Evolutionary conservation across 2,329 filamentous ascomycete species (phyloP).

Genomic region (Neofusicoccum ribis): DNA sequence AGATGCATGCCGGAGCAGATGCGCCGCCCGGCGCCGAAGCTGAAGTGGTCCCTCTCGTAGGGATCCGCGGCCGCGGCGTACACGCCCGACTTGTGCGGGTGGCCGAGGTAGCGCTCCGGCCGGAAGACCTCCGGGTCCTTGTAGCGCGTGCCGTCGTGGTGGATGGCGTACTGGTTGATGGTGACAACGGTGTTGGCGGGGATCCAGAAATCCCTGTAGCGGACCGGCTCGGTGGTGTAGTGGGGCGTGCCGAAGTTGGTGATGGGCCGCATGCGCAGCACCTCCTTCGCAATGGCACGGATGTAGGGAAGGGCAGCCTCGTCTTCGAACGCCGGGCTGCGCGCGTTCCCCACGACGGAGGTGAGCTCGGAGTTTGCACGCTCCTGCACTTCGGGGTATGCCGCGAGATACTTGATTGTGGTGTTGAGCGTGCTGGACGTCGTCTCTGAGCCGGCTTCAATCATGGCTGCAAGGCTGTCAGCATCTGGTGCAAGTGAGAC

Average conservation of each 20-base stretch:
- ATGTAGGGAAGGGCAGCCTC: conserved; percentile 29
- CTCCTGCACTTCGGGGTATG: conserved; percentile 27
- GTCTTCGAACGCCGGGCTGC: conserved; percentile 33
- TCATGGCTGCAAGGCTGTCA: conserved; percentile 22
- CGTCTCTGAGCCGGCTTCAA: conserved; percentile 35
- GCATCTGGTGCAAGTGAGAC: too few relatives aligned
- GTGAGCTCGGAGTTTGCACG: conserved; percentile 31
- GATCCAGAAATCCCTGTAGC: conserved; percentile 36
- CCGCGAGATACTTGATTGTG: conserved; percentile 30
- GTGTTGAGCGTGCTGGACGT: conserved; percentile 27
- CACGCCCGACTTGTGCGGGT: conserved; percentile 24
- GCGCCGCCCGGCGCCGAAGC: conserved; percentile 31
- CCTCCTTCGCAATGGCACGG: conserved; percentile 31
- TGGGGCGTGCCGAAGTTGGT: conserved; percentile 31
- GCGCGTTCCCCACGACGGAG: conserved; percentile 27
- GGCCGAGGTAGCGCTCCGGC: background rate
- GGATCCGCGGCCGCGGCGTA: conserved; percentile 34
- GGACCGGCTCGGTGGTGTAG: conserved; percentile 27
- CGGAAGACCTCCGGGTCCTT: conserved; percentile 26
- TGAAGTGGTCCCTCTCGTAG: conserved; percentile 33
- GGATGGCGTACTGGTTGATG: conserved; percentile 37
- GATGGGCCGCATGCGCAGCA: conserved; percentile 32
- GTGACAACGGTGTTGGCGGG: conserved; percentile 37
- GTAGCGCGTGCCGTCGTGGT: conserved; percentile 27
- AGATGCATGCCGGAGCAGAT: conserved; percentile 18